phyloP scores from a whole-genome alignment of 352 stramenopile genomes.

The Pythium diclinum region DNA sequence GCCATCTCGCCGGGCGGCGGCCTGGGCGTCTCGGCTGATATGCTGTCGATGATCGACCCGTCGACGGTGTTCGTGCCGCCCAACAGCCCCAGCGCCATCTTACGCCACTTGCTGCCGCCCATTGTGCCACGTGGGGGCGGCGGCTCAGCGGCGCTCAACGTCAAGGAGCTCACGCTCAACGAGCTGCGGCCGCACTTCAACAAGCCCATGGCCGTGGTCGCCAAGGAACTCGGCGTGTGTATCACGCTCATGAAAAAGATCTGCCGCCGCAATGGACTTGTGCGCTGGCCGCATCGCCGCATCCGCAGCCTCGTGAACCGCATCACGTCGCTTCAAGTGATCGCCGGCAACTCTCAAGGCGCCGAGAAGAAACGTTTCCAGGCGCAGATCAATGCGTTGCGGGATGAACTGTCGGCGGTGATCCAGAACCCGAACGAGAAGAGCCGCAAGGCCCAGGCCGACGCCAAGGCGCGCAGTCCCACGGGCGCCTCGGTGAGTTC shows the following conservation, averaged over 20 bases:
- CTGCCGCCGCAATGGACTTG: slow-evolving; percentile 74
- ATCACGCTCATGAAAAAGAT: slow-evolving; percentile 90
- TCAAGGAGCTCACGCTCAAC: slow-evolving; percentile 80
- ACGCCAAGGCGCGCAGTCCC: slow-evolving; percentile 44
- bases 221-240: slow-evolving; percentile 79
- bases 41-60: slow-evolving; percentile 46
- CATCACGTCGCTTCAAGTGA: slow-evolving; percentile 71
- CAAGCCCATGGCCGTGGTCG: slow-evolving; percentile 79
- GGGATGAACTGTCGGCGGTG: slow-evolving; percentile 67
- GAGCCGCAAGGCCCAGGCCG: slow-evolving; percentile 68
- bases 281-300: slow-evolving; percentile 77
- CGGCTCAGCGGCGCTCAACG: slow-evolving; percentile 29
- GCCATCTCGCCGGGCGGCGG: slow-evolving; percentile 20
- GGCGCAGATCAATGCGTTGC: slow-evolving; percentile 52
- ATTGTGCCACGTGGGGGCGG: slow-evolving; percentile 24
- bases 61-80: slow-evolving; percentile 36
- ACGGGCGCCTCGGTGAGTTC: not conserved
- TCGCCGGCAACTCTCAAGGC: slow-evolving; percentile 44
- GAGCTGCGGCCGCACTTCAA: slow-evolving; percentile 82
- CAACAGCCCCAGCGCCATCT: slow-evolving; percentile 36
- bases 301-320: slow-evolving; percentile 82
- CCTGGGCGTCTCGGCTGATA: slow-evolving; percentile 35
- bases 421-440: slow-evolving; percentile 87
- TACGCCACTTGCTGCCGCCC: slow-evolving; percentile 46
- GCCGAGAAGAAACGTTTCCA: slow-evolving; percentile 64